Base-by-base conservation (phyloP, 345 rosid genomes). In the Aethionema arabicum region DNA sequence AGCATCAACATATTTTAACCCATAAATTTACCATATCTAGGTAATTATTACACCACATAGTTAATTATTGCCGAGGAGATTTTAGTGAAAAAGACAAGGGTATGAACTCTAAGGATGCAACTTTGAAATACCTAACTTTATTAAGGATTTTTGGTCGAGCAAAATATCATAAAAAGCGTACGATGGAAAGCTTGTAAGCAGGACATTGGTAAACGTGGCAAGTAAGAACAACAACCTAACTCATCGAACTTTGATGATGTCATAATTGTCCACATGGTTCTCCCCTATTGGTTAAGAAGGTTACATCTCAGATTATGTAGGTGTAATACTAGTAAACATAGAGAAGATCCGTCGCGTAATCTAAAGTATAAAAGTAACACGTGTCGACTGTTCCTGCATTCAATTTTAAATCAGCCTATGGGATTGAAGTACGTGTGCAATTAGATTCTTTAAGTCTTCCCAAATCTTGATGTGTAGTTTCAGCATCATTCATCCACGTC, bases 291-390 rank as follows among this genome's bases (percentile, higher is more conserved):
- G 67, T 31, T 2, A 1, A 8, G 42, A 48, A 11, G 10, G 35
- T 38, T 60, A 60, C 16, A 52, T 68, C 48, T 59, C 54, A 68
- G 72, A 68, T 68, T 68, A 52, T 61, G 61, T 59, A 43, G 72
- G 49, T 60, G 49, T 29, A 59, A 30, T 42, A 21, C 27, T 21
- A 21, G 27, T 21, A 21, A 15, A 31, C 66, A 53, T 4, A n/a
- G 38, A 57, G 50, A 46, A 68, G 56, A 68, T 61, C 55, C 45
- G 33, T 44, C 31, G 32, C 6, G 38, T 35, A 35, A 35, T 35
- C 27, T 21, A 21, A 21, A 21, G 48, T 67, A 14, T 43, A 21
- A 36, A 3, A 0, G 11, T 44, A 59, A 60, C 67, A 68, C 67
- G 48, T 68, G 73, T 68, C 56, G 0, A 38, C 35, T 36, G 5